Conservation (phyloP, 306 rosid genomes). For the Potentilla sterilis region DNA sequence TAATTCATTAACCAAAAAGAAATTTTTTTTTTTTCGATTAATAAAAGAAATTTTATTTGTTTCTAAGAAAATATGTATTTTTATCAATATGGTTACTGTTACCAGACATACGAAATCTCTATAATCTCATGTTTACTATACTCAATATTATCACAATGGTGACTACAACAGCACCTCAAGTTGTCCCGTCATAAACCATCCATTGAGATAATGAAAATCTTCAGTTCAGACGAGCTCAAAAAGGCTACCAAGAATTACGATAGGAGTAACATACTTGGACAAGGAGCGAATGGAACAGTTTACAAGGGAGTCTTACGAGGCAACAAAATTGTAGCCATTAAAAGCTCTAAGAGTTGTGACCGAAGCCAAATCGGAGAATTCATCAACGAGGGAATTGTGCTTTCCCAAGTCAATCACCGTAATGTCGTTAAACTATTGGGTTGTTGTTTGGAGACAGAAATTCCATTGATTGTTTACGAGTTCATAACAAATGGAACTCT, state of each 20-base stretch:
- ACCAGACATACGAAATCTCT: too few species aligned
- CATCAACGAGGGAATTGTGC: slow-evolving; percentile 24
- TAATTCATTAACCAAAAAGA: too few species aligned
- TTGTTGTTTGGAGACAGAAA: slow-evolving; percentile 31
- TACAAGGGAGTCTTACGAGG: slow-evolving; percentile 21
- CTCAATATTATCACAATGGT: neutral
- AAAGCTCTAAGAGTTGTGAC: slow-evolving; percentile 23
- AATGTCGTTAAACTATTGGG: slow-evolving; percentile 30
- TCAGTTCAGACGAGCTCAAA: slow-evolving; percentile 15
- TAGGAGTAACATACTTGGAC: slow-evolving; percentile 17
- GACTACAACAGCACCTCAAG: slow-evolving; percentile 17
- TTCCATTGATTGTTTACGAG: slow-evolving; percentile 23
- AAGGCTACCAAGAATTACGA: slow-evolving; percentile 25
- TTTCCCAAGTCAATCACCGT: slow-evolving; percentile 26
- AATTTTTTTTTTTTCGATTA: too few species aligned
- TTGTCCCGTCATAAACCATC: slow-evolving; percentile 2
- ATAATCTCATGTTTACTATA: neutral
- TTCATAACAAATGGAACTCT: slow-evolving; percentile 30
- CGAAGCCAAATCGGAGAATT: slow-evolving; percentile 28
- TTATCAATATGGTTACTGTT: neutral
- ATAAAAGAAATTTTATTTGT: too few species aligned
- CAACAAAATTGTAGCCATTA: slow-evolving; percentile 19
- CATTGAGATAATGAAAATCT: slow-evolving; percentile 1
- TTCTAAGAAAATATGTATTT: neutral
- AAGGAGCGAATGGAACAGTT: slow-evolving; percentile 27